Evolutionary conservation across 768 basidiomycete genomes (phyloP).

Genomic region (Cystofilobasidium capitatum): DNA sequence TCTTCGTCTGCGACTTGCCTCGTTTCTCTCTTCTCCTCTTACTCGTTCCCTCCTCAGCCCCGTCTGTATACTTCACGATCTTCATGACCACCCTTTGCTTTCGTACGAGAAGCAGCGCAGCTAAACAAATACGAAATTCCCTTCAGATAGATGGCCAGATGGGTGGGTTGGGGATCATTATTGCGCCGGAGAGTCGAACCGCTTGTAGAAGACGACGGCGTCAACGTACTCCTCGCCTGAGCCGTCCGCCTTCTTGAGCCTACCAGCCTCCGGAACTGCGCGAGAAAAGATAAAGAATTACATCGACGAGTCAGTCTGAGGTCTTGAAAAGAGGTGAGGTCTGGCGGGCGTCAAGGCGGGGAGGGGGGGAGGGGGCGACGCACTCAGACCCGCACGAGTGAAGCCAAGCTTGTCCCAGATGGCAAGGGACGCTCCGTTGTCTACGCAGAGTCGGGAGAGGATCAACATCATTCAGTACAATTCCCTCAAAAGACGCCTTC

Average conservation of each 20-base stretch:
- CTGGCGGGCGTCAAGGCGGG: too few species aligned
- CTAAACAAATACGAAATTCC: too few species aligned
- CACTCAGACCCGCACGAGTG: slow-evolving; percentile 64
- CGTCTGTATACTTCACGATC: slow-evolving; percentile 1
- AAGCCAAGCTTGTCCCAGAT: slow-evolving; percentile 82
- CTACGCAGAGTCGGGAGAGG: slow-evolving; percentile 23
- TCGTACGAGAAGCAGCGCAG: too few species aligned
- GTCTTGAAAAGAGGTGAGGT: slow-evolving; percentile 47
- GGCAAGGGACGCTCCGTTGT: slow-evolving; percentile 53
- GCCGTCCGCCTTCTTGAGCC: slow-evolving; percentile 56
- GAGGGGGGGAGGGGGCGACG: slow-evolving; percentile 32
- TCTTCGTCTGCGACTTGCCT: too few species aligned
- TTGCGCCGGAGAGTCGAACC: too few species aligned
- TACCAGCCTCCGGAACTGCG: slow-evolving; percentile 47
- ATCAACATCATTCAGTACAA: neutral
- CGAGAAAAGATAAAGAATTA: neutral
- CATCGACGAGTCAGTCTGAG: neutral
- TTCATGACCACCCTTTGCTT: too few species aligned
- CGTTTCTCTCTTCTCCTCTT: too few species aligned
- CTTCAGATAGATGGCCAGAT: too few species aligned
- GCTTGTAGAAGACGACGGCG: slow-evolving; percentile 74
- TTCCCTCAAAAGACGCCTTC: neutral
- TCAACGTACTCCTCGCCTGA: slow-evolving; percentile 78
- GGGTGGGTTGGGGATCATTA: too few species aligned
- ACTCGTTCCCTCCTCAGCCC: neutral